Percentiles rank a stretch among this genome's conserved stretches.
Conservation (phyloP, 2,329 filamentous ascomycete species). For the Talaromyces pinophilus region DNA sequence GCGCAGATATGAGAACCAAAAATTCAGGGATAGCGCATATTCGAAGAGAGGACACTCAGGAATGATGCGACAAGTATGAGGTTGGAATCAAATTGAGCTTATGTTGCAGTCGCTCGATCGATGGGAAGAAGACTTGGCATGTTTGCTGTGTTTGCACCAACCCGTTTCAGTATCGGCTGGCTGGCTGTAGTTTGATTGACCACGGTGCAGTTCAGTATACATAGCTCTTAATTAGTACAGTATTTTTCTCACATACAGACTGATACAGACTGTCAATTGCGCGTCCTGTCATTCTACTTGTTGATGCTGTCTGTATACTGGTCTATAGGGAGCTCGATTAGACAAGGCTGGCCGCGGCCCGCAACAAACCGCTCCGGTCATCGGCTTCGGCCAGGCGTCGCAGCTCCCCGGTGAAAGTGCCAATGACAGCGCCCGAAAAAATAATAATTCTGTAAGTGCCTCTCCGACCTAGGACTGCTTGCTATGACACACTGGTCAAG, state of each 20-base stretch:
- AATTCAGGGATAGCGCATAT: background rate
- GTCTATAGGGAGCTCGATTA: background rate
- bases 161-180: background rate
- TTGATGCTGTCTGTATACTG: background rate
- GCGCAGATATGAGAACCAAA: background rate
- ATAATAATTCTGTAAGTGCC: background rate
- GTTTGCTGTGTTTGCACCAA: slow-evolving; percentile 21
- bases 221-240: background rate
- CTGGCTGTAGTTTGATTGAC: slow-evolving; percentile 3
- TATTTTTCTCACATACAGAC: background rate
- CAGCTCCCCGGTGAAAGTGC: slow-evolving; percentile 9
- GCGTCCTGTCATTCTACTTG: background rate
- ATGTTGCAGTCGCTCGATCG: background rate
- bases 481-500: slow-evolving; percentile 3
- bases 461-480: background rate
- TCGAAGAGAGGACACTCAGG: background rate
- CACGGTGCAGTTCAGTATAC: background rate
- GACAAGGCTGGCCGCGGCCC: slow-evolving; percentile 5
- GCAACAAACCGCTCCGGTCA: slow-evolving; percentile 18
- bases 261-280: background rate
- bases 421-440: slow-evolving; percentile 6
- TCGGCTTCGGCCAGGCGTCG: slow-evolving; percentile 9
- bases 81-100: background rate
- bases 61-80: background rate
- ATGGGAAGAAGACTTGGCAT: slow-evolving; percentile 19